Evolutionary conservation across 2,329 filamentous ascomycete genomes (phyloP).

Genomic region (Xylaria digitata): DNA sequence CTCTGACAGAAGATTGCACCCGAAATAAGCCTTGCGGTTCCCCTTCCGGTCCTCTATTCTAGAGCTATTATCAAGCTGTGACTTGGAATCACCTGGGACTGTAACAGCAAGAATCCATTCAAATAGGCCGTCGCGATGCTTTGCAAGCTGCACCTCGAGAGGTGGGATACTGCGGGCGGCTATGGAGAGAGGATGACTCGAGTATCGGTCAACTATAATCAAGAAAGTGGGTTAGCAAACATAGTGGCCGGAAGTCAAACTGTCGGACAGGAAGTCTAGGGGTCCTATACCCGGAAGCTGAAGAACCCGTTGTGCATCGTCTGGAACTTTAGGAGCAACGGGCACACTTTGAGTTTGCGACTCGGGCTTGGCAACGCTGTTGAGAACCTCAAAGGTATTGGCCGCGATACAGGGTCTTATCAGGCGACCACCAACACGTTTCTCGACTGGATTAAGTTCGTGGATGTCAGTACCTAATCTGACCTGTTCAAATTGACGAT

Average conservation of each 20-base stretch:
- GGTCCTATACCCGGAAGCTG: conserved; percentile 46
- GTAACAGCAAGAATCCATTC: conserved; percentile 49
- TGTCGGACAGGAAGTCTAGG: conserved; percentile 3
- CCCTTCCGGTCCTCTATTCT: conserved; percentile 30
- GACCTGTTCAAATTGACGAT: conserved; percentile 50
- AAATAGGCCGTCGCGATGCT: conserved; percentile 48
- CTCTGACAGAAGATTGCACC: conserved; percentile 64
- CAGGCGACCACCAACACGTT: conserved; percentile 39
- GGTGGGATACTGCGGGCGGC: conserved; percentile 46
- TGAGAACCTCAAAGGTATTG: conserved; percentile 48
- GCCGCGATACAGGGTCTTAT: conserved; percentile 43
- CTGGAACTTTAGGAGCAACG: conserved; percentile 35
- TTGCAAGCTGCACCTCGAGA: conserved; percentile 47
- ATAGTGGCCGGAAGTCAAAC: not conserved
- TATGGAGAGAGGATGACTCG: conserved; percentile 46
- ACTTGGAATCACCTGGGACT: conserved; percentile 28
- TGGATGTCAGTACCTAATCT: conserved; percentile 40
- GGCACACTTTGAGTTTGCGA: conserved; percentile 36
- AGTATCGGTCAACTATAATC: conserved; percentile 42
- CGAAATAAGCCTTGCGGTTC: conserved; percentile 56
- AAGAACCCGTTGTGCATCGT: conserved; percentile 38
- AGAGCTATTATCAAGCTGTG: conserved; percentile 34
- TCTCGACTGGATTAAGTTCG: conserved; percentile 36
- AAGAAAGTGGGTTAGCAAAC: conserved; percentile 29
- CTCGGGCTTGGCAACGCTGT: conserved; percentile 48